phyloP scores from a whole-genome alignment of 495 filamentous ascomycete species.

The Annulohypoxylon maeteangense region DNA sequence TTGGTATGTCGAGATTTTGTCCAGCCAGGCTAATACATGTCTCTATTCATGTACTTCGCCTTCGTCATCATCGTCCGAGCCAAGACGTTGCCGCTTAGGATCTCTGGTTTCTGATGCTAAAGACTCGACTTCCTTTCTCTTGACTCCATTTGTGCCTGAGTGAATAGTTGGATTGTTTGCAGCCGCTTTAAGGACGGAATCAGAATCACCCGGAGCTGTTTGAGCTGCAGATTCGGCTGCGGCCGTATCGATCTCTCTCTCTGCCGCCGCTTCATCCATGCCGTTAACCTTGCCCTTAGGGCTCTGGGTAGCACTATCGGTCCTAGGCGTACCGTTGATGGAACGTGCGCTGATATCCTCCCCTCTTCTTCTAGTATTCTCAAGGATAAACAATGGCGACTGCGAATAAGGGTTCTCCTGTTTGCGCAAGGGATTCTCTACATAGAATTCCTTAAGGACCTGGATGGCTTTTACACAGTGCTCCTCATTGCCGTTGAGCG shows the following conservation, averaged over 20 bases:
- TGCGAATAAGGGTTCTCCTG: constrained; percentile 53
- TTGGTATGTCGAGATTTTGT: not conserved
- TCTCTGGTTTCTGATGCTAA: constrained; percentile 42
- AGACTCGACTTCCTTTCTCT: constrained; percentile 48
- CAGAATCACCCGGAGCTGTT: constrained; percentile 54
- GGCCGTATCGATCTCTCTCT: constrained; percentile 45
- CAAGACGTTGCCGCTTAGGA: constrained; percentile 44
- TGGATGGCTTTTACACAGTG: constrained; percentile 73
- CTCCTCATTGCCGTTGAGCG: constrained; percentile 68
- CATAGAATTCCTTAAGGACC: constrained; percentile 78
- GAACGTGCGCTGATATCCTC: constrained; percentile 52
- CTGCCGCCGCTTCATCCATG: constrained; percentile 46
- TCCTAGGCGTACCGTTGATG: constrained; percentile 50
- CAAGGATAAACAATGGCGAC: constrained; percentile 58
- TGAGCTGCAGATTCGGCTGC: constrained; percentile 49
- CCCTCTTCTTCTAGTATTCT: constrained; percentile 57
- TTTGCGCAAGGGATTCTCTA: constrained; percentile 69
- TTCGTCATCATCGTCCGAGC: constrained; percentile 46
- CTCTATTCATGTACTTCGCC: constrained; percentile 47
- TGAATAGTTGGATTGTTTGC: constrained; percentile 59
- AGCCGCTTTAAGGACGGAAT: constrained; percentile 57
- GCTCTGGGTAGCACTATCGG: constrained; percentile 54
- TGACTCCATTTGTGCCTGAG: constrained; percentile 47
- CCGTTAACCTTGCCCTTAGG: constrained; percentile 49
- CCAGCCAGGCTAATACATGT: not conserved